phyloP scores from a whole-genome alignment of 768 basidiomycete species.

The Russula abietina region DNA sequence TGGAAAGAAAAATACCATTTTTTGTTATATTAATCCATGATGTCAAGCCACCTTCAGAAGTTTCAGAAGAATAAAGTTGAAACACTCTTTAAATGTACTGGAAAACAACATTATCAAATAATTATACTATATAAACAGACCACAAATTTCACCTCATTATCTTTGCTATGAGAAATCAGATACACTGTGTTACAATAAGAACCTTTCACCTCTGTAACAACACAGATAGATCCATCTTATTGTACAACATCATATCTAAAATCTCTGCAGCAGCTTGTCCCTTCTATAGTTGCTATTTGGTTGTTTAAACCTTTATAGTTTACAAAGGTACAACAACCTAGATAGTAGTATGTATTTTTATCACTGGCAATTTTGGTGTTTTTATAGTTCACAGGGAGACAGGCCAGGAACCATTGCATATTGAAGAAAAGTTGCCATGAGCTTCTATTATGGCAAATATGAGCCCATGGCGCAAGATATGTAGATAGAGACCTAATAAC shows the following conservation, averaged over 20 bases:
- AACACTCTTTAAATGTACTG: neutral
- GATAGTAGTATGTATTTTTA: neutral
- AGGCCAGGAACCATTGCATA: too few species aligned
- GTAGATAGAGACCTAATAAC: too few species aligned
- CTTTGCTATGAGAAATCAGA: neutral
- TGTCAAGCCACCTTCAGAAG: neutral
- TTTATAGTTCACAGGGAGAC: neutral
- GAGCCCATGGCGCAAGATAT: too few species aligned
- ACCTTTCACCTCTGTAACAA: neutral
- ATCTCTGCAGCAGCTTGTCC: neutral
- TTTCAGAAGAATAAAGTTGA: neutral
- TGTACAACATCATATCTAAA: neutral
- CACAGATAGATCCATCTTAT: neutral
- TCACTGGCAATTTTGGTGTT: neutral
- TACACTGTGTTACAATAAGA: neutral
- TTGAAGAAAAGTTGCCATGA: too few species aligned
- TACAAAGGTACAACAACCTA: neutral
- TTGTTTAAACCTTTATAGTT: neutral
- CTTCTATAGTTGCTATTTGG: neutral
- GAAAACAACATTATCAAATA: neutral
- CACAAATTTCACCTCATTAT: neutral
- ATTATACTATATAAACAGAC: constrained; percentile 1
- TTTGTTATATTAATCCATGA: neutral
- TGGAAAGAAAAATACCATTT: neutral
- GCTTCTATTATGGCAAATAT: too few species aligned